A percentile compares a stretch with the other conserved stretches of the same genome.
phyloP scores from a whole-genome alignment of 345 rosid species.

The Eucalyptus tenuipes region DNA sequence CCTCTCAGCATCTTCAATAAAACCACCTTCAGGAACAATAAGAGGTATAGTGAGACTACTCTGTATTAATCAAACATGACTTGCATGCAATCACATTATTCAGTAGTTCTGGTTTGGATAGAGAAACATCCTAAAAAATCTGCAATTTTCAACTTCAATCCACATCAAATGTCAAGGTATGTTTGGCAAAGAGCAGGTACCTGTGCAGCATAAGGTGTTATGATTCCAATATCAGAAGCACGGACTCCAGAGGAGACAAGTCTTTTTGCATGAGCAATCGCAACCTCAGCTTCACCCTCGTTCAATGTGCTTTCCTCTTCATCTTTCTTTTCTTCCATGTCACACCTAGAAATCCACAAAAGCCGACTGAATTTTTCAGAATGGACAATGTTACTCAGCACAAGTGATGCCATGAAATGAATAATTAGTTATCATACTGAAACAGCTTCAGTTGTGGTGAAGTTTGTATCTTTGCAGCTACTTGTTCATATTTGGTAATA shows the following conservation, averaged over 20 bases:
- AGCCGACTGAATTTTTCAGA: neutral
- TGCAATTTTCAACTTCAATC: neutral
- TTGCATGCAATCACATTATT: neutral
- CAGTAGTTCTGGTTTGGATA: neutral
- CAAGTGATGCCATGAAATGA: neutral
- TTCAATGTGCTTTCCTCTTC: conserved; percentile 95
- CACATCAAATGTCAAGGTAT: neutral
- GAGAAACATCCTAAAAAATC: neutral
- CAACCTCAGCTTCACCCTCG: conserved; percentile 94
- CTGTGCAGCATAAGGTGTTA: conserved; percentile 96
- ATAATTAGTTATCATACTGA: neutral
- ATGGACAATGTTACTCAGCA: neutral
- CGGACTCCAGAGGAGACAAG: conserved; percentile 60
- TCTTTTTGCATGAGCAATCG: conserved; percentile 81
- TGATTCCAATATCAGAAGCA: conserved; percentile 83
- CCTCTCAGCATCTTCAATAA: conserved; percentile 55
- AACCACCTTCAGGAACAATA: conserved; percentile 40
- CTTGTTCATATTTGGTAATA: neutral
- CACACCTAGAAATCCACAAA: conserved; percentile 45
- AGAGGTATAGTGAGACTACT: neutral
- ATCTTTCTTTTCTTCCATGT: conserved; percentile 98
- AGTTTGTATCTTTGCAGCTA: neutral
- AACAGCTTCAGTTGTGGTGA: neutral
- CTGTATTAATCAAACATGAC: neutral
- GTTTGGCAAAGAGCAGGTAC: conserved; percentile 7